Conservation (phyloP, 2,329 filamentous ascomycete species). For the Verticillium nonalfalfae region DNA sequence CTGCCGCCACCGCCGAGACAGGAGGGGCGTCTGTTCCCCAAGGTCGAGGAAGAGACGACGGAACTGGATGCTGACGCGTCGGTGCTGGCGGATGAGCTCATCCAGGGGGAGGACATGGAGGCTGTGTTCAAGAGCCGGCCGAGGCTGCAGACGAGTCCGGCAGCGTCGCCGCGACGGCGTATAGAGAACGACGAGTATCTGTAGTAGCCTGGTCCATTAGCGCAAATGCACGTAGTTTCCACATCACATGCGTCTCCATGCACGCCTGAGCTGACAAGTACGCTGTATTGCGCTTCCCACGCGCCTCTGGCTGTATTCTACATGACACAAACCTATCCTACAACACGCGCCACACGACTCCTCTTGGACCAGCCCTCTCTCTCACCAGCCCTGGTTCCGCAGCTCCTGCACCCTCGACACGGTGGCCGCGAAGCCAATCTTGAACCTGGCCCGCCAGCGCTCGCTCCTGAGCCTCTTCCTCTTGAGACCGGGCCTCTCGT, state of each 20-base stretch:
- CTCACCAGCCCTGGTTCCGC: constrained; percentile 72
- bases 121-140: constrained; percentile 82
- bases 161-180: constrained; percentile 38
- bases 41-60: constrained; percentile 36
- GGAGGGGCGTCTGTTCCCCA: constrained; percentile 40
- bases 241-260: too few relatives aligned
- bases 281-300: background rate
- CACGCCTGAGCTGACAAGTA: background rate
- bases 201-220: background rate
- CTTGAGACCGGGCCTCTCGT: constrained; percentile 71
- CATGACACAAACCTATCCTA: constrained; percentile 1
- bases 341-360: background rate
- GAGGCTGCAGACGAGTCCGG: constrained; percentile 70
- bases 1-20: constrained; percentile 23
- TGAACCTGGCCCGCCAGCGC: constrained; percentile 66
- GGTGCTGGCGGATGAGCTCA: constrained; percentile 61
- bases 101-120: constrained; percentile 66
- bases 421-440: constrained; percentile 58
- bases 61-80: constrained; percentile 25
- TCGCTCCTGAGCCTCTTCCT: constrained; percentile 66
- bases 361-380: constrained; percentile 4
- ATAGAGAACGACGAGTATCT: constrained; percentile 9
- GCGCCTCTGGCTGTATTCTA: constrained; percentile 2
- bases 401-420: constrained; percentile 62
- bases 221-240: too few relatives aligned